phyloP scores from a whole-genome alignment of 345 rosid species.

The Firmiana major region DNA sequence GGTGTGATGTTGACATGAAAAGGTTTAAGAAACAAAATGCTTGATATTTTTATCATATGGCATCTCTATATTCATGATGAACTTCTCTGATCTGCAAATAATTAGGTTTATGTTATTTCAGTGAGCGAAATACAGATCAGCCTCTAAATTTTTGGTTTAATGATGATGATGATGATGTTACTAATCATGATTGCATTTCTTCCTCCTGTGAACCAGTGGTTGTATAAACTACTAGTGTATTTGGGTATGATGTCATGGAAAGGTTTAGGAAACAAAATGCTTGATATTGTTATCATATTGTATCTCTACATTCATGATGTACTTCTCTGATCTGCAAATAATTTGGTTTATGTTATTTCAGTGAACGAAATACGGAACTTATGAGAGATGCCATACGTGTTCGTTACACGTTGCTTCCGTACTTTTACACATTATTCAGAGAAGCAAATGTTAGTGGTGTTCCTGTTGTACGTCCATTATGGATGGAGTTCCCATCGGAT shows the following conservation, averaged over 20 bases:
- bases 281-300: background rate
- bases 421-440: conserved; percentile 89
- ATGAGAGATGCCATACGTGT: conserved; percentile 85
- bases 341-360: conserved; percentile 33
- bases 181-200: background rate
- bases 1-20: background rate
- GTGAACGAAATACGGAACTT: conserved; percentile 77
- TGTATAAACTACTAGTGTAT: background rate
- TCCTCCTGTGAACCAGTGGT: background rate
- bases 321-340: background rate
- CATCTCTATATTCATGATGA: background rate
- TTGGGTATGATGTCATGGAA: background rate
- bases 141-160: background rate
- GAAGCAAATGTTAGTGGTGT: conserved; percentile 87
- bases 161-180: no score
- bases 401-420: conserved; percentile 88
- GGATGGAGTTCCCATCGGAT: conserved; percentile 99
- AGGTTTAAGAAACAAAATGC: background rate
- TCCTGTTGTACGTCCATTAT: conserved; percentile 84
- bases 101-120: conserved; percentile 33
- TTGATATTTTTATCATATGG: background rate
- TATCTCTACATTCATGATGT: background rate
- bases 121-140: conserved; percentile 77
- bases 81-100: background rate
- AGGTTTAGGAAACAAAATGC: background rate